A percentile compares a stretch with the other conserved stretches of the same genome.
Conservation (phyloP, 768 basidiomycete genomes). For the Termitomyces bulborhizus region DNA sequence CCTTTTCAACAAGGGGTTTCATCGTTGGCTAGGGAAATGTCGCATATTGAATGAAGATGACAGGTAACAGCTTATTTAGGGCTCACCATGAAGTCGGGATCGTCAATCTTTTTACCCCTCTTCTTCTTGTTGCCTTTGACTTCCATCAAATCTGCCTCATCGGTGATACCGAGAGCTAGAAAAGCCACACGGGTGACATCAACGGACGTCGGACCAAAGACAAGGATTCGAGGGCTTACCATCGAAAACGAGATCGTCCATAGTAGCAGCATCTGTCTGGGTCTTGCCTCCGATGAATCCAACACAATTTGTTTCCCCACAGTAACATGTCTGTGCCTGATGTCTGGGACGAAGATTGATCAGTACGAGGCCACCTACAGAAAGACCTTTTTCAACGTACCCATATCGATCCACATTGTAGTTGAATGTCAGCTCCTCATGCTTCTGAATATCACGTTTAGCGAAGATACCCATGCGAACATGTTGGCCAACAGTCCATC, state of each 20-base stretch:
- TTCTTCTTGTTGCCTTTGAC: slow-evolving; percentile 93
- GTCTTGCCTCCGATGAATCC: slow-evolving; percentile 98
- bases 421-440: slow-evolving; percentile 96
- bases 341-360: slow-evolving; percentile 46
- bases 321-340: slow-evolving; percentile 91
- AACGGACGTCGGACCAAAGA: not conserved
- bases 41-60: not conserved
- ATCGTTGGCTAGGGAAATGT: slow-evolving; percentile 55
- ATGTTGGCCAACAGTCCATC: slow-evolving; percentile 88
- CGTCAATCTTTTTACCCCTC: slow-evolving; percentile 89
- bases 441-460: slow-evolving; percentile 64
- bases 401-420: slow-evolving; percentile 99
- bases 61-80: not conserved
- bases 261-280: slow-evolving; percentile 89
- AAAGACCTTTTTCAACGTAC: slow-evolving; percentile 36
- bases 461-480: slow-evolving; percentile 99
- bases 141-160: slow-evolving; percentile 77
- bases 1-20: slow-evolving; percentile 67
- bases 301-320: slow-evolving; percentile 92
- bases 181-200: not conserved
- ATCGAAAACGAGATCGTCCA: slow-evolving; percentile 94
- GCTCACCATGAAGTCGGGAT: slow-evolving; percentile 78
- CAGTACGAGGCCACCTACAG: not conserved
- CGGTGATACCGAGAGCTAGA: slow-evolving; percentile 87
- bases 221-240: slow-evolving; percentile 38